Base-by-base conservation (phyloP, 768 basidiomycete genomes). In the Leccinum pellstonianum region DNA sequence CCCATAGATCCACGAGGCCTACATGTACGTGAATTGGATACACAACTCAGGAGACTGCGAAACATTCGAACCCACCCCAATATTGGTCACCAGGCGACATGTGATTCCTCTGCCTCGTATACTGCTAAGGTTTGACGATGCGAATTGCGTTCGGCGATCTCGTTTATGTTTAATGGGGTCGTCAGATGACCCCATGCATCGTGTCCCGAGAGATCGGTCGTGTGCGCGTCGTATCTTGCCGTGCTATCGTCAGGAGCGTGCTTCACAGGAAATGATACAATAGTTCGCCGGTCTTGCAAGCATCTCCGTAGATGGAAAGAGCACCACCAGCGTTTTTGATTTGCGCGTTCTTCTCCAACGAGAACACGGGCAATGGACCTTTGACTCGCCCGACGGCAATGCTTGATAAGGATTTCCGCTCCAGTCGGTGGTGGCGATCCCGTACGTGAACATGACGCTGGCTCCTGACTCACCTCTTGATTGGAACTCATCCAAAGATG, bases 141-240 rank as follows among this genome's bases (percentile, higher is more conserved):
- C 37, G 57, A 59, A 59, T 53, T 64, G 55, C 23, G 5, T 5
- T 23, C 19, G 31, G 17, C 33, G 50, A 53, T 61, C 25, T 33
- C 25, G 25, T 33, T 52, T 37, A 21, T 38, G 35, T 29, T 37
- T 0, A 29, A 29, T 29, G 41, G 37, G 19, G 31, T 19, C 10
- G 58, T 19, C 10, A 58, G 8, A 23, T 3, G 37, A 15, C 8
- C 17, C 25, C 15, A 5, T 31, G 3, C 14, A 5, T 12, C 33
- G 14, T 19, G 49, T 38, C 14, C 23, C 31, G 19, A 29, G 19
- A 21, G 57, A 59, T 59, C 57, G 46, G 35, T n/a, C 25, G 3
- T 1, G 2, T 25, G 15, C 14, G 15, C 48, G 23, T 46, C 25
- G 48, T 27, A 19, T 27, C 48, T n/a, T 19, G 43, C 19, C 19